Percentiles rank a stretch among this genome's conserved stretches.
These are phyloP conservation scores for Chytriomyces hyalinus DNA, from an alignment of 192 early-diverging fungal genomes.

Conservation along the genomic window DNA sequence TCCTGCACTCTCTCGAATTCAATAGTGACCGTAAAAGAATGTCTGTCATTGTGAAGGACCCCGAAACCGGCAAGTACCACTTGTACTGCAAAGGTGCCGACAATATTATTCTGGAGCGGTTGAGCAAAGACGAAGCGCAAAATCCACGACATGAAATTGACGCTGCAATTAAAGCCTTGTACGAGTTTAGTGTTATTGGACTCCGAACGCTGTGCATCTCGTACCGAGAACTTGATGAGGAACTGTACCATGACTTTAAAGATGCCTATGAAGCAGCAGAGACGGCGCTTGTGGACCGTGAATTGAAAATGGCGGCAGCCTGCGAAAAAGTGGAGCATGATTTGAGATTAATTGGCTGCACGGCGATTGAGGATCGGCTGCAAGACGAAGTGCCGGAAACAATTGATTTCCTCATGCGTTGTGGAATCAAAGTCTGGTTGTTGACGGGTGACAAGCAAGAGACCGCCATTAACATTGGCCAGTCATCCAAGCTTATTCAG, in stretches of 20 bases:
- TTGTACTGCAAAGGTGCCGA: conserved; percentile 92
- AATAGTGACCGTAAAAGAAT: conserved; percentile 87
- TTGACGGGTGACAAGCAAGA: conserved; percentile 70
- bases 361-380: conserved; percentile 67
- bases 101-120: conserved; percentile 78
- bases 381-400: conserved; percentile 67
- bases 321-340: conserved; percentile 55
- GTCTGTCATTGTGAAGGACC: conserved; percentile 76
- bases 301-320: conserved; percentile 50
- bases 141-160: conserved; percentile 33
- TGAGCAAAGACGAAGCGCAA: conserved; percentile 44
- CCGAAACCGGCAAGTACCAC: conserved; percentile 66
- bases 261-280: conserved; percentile 72
- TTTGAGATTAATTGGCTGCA: conserved; percentile 55
- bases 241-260: conserved; percentile 73
- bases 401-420: conserved; percentile 58
- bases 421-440: conserved; percentile 63
- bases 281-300: conserved; percentile 66
- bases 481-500: conserved; percentile 57
- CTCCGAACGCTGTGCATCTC: conserved; percentile 83
- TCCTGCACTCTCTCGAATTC: conserved; percentile 85
- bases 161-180: conserved; percentile 41
- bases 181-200: conserved; percentile 62
- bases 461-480: conserved; percentile 70
- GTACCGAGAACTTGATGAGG: conserved; percentile 65